A percentile compares a stretch with the other conserved stretches of the same genome.
phyloP scores from a whole-genome alignment of 495 filamentous ascomycete species.

The Neurospora terricola region DNA sequence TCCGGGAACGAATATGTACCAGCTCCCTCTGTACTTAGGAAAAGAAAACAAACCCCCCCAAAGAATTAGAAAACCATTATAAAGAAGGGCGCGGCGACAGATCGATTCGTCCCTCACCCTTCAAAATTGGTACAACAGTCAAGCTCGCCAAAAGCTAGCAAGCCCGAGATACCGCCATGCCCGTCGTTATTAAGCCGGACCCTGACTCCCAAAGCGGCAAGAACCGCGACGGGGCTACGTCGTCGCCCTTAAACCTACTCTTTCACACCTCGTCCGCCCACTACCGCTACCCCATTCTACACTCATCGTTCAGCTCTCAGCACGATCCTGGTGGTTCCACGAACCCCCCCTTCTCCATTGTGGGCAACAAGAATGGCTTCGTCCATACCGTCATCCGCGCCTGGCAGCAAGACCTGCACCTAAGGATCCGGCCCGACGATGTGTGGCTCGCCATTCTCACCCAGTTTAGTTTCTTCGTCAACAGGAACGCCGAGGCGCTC shows the following conservation, averaged over 20 bases:
- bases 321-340: neutral
- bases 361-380: conserved; percentile 35
- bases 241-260: neutral
- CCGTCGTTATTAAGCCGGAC: neutral
- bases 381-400: conserved; percentile 40
- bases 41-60: no score
- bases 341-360: neutral
- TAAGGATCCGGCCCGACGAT: conserved; percentile 50
- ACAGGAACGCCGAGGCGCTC: conserved; percentile 36
- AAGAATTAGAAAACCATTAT: neutral
- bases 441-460: conserved; percentile 50
- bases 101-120: neutral
- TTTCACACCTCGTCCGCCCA: neutral
- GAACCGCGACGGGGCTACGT: neutral
- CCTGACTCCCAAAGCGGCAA: neutral
- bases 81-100: neutral
- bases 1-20: no score
- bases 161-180: neutral
- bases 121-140: neutral
- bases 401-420: conserved; percentile 44
- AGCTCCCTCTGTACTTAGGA: no score
- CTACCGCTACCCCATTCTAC: neutral
- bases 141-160: neutral
- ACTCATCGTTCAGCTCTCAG: neutral
- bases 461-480: conserved; percentile 44